Percentiles rank a stretch among this genome's conserved stretches.
phyloP scores from a whole-genome alignment of 2,329 filamentous ascomycete genomes.

The Alternaria brassicicola region DNA sequence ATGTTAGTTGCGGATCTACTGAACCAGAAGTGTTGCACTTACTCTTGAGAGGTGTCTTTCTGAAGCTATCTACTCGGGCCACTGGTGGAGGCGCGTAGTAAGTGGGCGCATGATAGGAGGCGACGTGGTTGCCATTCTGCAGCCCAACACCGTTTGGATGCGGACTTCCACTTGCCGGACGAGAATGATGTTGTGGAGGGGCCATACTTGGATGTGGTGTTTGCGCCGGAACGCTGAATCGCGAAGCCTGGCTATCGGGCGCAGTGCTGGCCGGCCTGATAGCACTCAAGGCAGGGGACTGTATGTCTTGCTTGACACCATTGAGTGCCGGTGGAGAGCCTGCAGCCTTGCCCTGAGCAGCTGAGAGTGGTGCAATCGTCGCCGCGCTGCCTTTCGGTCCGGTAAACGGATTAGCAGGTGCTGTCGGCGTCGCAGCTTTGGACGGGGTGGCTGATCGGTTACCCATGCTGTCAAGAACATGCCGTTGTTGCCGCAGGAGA shows the following conservation, averaged over 20 bases:
- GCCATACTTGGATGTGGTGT: conserved; percentile 47
- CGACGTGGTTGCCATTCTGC: conserved; percentile 28
- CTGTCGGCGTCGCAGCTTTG: conserved; percentile 33
- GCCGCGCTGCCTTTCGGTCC: conserved; percentile 33
- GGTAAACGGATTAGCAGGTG: conserved; percentile 36
- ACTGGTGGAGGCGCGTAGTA: conserved; percentile 40
- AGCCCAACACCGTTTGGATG: conserved; percentile 45
- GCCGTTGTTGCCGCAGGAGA: conserved; percentile 58
- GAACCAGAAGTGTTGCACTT: conserved; percentile 24
- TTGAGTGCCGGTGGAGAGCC: conserved; percentile 41
- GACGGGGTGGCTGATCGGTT: conserved; percentile 36
- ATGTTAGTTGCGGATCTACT: conserved; percentile 24
- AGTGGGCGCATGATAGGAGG: conserved; percentile 39
- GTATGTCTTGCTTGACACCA: conserved; percentile 49
- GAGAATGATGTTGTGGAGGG: conserved; percentile 47
- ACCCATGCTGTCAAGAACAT: conserved; percentile 57
- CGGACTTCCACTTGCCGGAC: conserved; percentile 51
- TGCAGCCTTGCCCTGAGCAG: conserved; percentile 39
- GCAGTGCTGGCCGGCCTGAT: conserved; percentile 47
- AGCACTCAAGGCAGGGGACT: conserved; percentile 53
- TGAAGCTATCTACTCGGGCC: conserved; percentile 40
- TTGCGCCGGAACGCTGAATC: conserved; percentile 38
- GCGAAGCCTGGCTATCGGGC: conserved; percentile 39
- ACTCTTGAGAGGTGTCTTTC: conserved; percentile 55
- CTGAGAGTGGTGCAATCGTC: conserved; percentile 28